Base-by-base conservation (phyloP, 352 stramenopile species). In the Globisporangium cylindrosporum region DNA sequence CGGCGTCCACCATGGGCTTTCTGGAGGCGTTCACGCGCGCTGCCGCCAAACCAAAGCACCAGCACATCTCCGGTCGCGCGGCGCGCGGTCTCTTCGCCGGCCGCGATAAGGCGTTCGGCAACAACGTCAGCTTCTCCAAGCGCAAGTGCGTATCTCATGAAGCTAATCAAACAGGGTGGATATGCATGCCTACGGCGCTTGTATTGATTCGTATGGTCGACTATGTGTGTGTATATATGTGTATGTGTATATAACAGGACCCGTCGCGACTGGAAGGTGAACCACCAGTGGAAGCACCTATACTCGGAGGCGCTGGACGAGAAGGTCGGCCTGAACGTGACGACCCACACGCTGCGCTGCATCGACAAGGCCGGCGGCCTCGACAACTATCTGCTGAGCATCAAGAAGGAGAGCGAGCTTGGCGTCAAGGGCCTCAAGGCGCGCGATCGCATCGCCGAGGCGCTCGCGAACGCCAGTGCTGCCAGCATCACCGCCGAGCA, bases 71-170 rank as follows among this genome's bases (percentile, higher is more conserved):
- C 3, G 86, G 86, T 2, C 84, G 86, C 41, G 86, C 86, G 27
- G 70, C 79, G 57, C 91, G 94, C 38, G 95, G 95, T 10, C 81
- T 98, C 46, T 98, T 98, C 73, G 91, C 95, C 38, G 95, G 95
- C 20, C 94, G 93, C 56, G 95, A 98, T 80, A 95, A 98, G 72
- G 70, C 84, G 36, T 97, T 94, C 66, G 95, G 95, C 66, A 98
- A 98, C 87, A 98, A 97, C 70, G 88, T 98, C 18, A 96, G 86
- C 48, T 98, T 98, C 80, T 97, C 86, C 71, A 95, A 97, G 75
- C 93, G 92, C 70, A 94, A 91, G 76, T 87, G 67, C 48, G 77
- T 80, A 6, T 41, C 3, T 67, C 43, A 32, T 32, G 27, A 32
- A 32, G 27, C 27, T 32, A 32, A 32, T 32, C 3, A 32, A 32